phyloP scores from a whole-genome alignment of 2,329 filamentous ascomycete genomes.

The Penicillium nordicum region DNA sequence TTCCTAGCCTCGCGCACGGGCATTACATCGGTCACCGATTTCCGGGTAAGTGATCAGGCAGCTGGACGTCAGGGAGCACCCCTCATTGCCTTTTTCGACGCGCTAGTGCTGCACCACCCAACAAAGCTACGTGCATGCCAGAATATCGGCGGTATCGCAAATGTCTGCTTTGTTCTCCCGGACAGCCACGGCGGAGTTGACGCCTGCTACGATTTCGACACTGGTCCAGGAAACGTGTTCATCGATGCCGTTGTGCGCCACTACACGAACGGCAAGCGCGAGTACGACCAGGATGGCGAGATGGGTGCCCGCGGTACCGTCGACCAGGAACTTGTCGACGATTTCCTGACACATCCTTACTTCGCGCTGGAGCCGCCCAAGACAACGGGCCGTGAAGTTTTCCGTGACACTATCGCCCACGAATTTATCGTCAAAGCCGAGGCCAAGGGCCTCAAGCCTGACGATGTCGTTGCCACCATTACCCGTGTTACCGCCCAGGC shows the following conservation, averaged over 20 bases:
- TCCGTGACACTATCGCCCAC: slow-evolving; percentile 55
- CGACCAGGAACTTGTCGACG: slow-evolving; percentile 51
- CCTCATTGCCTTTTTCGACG: slow-evolving; percentile 57
- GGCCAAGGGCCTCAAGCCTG: slow-evolving; percentile 44
- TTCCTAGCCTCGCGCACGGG: slow-evolving; percentile 55
- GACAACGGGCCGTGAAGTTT: slow-evolving; percentile 59
- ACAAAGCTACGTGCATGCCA: slow-evolving; percentile 58
- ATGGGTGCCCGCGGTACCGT: slow-evolving; percentile 51
- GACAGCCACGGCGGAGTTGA: slow-evolving; percentile 24
- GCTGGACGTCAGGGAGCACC: slow-evolving; percentile 56
- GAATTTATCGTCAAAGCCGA: slow-evolving; percentile 50
- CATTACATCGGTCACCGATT: slow-evolving; percentile 59
- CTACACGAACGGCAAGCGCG: slow-evolving; percentile 50
- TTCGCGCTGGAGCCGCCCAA: slow-evolving; percentile 53
- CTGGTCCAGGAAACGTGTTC: slow-evolving; percentile 55
- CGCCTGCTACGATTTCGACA: slow-evolving; percentile 52
- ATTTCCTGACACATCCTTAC: slow-evolving; percentile 52
- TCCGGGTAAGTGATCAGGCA: slow-evolving; percentile 55
- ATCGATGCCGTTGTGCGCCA: slow-evolving; percentile 57
- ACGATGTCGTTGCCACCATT: slow-evolving; percentile 57
- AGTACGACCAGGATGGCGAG: slow-evolving; percentile 53
- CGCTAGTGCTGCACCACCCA: slow-evolving; percentile 55
- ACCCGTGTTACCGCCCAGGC: slow-evolving; percentile 59
- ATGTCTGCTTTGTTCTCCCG: slow-evolving; percentile 50
- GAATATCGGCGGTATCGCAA: slow-evolving; percentile 61